Conservation (phyloP, 2,329 filamentous ascomycete species). For the Zymoseptoria crescenta region DNA sequence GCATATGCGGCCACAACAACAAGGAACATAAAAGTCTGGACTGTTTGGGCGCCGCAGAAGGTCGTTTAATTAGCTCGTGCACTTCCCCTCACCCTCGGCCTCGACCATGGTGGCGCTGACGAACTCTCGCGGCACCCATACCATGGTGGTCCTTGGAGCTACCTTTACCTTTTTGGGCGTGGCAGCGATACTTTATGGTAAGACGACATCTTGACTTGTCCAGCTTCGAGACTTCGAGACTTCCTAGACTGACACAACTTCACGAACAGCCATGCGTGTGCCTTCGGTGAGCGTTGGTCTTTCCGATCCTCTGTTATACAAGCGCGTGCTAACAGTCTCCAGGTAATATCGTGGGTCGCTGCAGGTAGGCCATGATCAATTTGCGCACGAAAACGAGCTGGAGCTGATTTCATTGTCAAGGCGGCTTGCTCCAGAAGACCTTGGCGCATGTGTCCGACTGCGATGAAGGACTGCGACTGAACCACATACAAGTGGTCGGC, state of each 20-base stretch:
- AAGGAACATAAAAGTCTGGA: background rate
- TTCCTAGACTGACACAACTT: background rate
- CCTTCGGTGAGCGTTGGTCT: background rate
- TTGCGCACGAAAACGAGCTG: no score
- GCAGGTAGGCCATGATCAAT: background rate
- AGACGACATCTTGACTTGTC: background rate
- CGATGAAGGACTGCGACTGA: slow-evolving; percentile 36
- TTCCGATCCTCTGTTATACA: background rate
- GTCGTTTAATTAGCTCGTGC: background rate
- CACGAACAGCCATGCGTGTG: background rate
- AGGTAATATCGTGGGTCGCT: background rate
- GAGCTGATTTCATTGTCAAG: background rate
- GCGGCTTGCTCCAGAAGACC: background rate
- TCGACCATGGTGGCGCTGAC: background rate
- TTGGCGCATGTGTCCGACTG: background rate
- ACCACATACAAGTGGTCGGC: slow-evolving; percentile 46
- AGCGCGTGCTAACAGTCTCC: background rate
- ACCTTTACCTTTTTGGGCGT: background rate
- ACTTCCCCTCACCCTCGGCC: background rate
- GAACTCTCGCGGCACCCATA: background rate
- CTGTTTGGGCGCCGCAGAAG: background rate
- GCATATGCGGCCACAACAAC: background rate
- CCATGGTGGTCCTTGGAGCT: background rate
- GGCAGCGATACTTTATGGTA: background rate
- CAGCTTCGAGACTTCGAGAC: background rate